These are phyloP conservation scores for Cerrena zonata DNA, from an alignment of 1,284 basidiomycete species.

Conservation along the genomic window DNA sequence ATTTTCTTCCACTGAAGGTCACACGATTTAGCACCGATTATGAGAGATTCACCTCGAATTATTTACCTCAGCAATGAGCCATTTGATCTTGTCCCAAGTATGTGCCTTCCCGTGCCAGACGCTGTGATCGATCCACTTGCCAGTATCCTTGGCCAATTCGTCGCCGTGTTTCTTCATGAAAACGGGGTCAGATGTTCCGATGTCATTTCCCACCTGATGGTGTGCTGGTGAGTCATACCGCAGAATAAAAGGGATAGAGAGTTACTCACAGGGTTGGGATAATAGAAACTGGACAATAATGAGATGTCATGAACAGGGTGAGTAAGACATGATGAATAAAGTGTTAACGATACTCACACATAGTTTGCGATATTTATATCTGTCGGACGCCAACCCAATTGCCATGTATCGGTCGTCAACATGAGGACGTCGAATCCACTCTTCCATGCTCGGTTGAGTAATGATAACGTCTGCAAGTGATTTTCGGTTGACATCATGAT, in stretches of 20 bases:
- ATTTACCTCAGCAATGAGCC: slow-evolving; percentile 39
- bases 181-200: slow-evolving; percentile 48
- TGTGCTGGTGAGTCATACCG: background rate
- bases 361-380: slow-evolving; percentile 52
- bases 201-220: slow-evolving; percentile 36
- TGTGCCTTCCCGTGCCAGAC: slow-evolving; percentile 58
- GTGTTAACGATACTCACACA: slow-evolving; percentile 25
- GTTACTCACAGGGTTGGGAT: slow-evolving; percentile 28
- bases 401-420: slow-evolving; percentile 56
- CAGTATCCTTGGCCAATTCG: slow-evolving; percentile 40
- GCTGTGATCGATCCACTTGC: slow-evolving; percentile 49
- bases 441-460: slow-evolving; percentile 44
- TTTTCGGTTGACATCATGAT: background rate
- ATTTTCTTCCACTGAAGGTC: slow-evolving; percentile 45
- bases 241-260: background rate
- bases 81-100: slow-evolving; percentile 50
- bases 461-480: slow-evolving; percentile 33
- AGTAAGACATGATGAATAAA: no score
- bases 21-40: background rate
- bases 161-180: slow-evolving; percentile 47
- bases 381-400: slow-evolving; percentile 54
- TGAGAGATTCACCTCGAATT: background rate
- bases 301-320: no score
- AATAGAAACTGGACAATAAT: slow-evolving; percentile 37
- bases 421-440: slow-evolving; percentile 48